Percentiles rank a stretch among this genome's conserved stretches.
These are phyloP conservation scores for Alternaria triticina DNA, from an alignment of 2,329 filamentous ascomycete species.

Conservation along the genomic window DNA sequence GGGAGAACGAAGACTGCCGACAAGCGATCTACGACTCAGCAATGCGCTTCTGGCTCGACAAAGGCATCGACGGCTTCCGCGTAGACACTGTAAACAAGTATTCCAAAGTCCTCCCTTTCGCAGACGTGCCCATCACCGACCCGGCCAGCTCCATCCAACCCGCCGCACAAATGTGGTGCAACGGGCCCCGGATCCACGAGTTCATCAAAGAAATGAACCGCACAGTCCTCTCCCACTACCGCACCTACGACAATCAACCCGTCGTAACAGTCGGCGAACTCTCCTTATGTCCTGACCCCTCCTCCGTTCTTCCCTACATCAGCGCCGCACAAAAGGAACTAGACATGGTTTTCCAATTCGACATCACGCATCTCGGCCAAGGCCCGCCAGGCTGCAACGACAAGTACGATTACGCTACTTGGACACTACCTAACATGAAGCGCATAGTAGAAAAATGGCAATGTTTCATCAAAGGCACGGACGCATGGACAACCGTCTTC, in stretches of 20 bases:
- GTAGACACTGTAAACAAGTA: conserved; percentile 59
- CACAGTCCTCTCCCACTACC: conserved; percentile 61
- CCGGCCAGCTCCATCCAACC: conserved; percentile 54
- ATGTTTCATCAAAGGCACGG: conserved; percentile 54
- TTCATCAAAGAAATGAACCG: conserved; percentile 61
- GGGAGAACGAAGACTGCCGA: conserved; percentile 55
- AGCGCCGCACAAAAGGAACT: conserved; percentile 51
- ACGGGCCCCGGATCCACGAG: conserved; percentile 65
- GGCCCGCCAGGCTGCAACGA: conserved; percentile 38
- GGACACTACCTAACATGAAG: conserved; percentile 53
- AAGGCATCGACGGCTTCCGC: conserved; percentile 55
- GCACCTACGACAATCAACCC: conserved; percentile 48
- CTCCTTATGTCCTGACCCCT: conserved; percentile 54
- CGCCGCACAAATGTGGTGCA: conserved; percentile 59
- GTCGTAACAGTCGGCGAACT: conserved; percentile 66
- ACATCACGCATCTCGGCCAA: conserved; percentile 48
- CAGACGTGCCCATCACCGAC: conserved; percentile 52
- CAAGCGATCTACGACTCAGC: conserved; percentile 54
- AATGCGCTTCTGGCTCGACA: conserved; percentile 57
- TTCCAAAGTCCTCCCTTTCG: conserved; percentile 52
- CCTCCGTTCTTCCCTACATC: conserved; percentile 53
- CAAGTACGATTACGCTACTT: conserved; percentile 44
- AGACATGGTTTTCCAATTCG: conserved; percentile 59
- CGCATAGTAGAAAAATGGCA: conserved; percentile 55
- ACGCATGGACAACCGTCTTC: conserved; percentile 64